Base-by-base conservation (phyloP, 352 stramenopile genomes). In the Phytophthora pseudosyringae region DNA sequence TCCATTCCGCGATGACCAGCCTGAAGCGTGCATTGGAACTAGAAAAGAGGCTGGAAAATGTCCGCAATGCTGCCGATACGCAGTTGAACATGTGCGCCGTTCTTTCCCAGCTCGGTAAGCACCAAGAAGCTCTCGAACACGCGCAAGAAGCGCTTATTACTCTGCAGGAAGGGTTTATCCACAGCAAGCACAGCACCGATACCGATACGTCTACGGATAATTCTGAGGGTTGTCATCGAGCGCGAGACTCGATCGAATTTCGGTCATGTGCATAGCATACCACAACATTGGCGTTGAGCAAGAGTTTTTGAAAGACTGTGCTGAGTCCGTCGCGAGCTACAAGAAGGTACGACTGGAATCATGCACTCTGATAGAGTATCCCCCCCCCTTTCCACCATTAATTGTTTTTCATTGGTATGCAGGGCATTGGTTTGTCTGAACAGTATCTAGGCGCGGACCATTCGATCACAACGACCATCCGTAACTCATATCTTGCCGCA, bases 281-380 rank as follows among this genome's bases (percentile, higher is more conserved):
- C 94, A 98, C 69, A 98, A 98, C 63, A 90, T 98, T 52, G 94
- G 92, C 28, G 94, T 98, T 9, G 94, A 98, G 76, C 88, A 97
- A 53, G 94, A 98, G 61, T 98, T 97, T 56, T 69, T 98, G 3
- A 96, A 97, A 45, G 83, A 95, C 49, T 97, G 88, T 51, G 76
- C 89, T 39, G 75, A 93, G 50, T 88, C 76, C 25, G 73, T 97
- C 10, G 49, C 78, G n/a, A 96, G 85, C 56, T 98, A 98, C 79
- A 87, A 91, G 45, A 98, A 97, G 54, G 62, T 78, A 46, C 4
- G 12, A 21, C 2, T 58, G 15, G 5, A 9, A 38, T 58, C 29
- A 18, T n/a, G 25, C 3, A 6, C 41, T 32, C 25, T 35, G 25
- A 1, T 50, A 13, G 4, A 21, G 12, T 47, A 56, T 4, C 15